These are phyloP conservation scores for Cystobasidium tubakii DNA, from an alignment of 768 basidiomycete genomes.

Conservation along the genomic window DNA sequence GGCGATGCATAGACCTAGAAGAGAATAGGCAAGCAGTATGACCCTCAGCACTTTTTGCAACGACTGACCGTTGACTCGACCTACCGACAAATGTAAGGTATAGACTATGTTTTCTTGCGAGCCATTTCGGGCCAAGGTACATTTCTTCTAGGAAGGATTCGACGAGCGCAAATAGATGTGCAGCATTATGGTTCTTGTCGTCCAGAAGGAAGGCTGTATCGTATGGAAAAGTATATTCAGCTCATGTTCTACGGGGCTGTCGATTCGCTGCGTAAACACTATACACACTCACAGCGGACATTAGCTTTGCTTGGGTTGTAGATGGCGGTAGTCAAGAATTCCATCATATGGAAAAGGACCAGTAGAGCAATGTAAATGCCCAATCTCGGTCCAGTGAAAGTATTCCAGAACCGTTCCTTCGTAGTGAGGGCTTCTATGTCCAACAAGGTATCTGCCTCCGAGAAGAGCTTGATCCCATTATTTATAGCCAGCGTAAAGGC, in stretches of 20 bases:
- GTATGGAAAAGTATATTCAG: background rate
- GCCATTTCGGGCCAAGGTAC: slow-evolving; percentile 36
- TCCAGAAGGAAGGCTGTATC: slow-evolving; percentile 79
- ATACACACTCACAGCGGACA: slow-evolving; percentile 69
- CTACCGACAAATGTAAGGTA: slow-evolving; percentile 39
- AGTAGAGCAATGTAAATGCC: slow-evolving; percentile 77
- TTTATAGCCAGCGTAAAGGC: slow-evolving; percentile 60
- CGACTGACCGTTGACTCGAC: too few relatives aligned
- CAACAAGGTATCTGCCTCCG: background rate
- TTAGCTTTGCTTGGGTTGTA: slow-evolving; percentile 91
- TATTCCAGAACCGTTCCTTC: slow-evolving; percentile 19
- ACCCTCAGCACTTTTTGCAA: too few relatives aligned
- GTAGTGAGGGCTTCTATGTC: background rate
- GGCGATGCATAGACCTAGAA: slow-evolving; percentile 61
- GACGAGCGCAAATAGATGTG: slow-evolving; percentile 66
- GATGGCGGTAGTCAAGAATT: slow-evolving; percentile 90
- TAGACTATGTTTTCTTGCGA: slow-evolving; percentile 39
- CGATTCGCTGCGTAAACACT: background rate
- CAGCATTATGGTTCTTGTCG: slow-evolving; percentile 76
- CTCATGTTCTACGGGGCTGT: too few relatives aligned
- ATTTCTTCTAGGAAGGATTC: slow-evolving; percentile 65
- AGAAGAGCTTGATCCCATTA: slow-evolving; percentile 48
- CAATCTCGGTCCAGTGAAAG: slow-evolving; percentile 62
- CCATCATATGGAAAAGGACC: slow-evolving; percentile 84
- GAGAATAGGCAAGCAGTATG: background rate